phyloP scores from a whole-genome alignment of 768 basidiomycete species.

The Serendipita indica region DNA sequence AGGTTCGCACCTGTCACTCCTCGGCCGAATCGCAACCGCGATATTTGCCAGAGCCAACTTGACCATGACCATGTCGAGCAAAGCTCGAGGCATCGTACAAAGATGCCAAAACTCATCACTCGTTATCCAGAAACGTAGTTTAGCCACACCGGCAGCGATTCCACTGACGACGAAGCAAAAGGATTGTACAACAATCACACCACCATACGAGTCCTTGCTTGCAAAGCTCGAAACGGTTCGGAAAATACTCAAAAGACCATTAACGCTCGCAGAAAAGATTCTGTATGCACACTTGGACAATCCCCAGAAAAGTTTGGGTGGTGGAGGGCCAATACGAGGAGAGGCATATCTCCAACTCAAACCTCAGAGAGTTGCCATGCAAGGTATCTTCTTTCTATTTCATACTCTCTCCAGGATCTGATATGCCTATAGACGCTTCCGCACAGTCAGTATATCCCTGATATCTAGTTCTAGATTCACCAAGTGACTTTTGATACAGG shows the following conservation, averaged over 20 bases:
- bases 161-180: too few species aligned
- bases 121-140: too few species aligned
- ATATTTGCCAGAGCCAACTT: too few species aligned
- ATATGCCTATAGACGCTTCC: constrained; percentile 49
- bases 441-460: constrained; percentile 49
- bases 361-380: constrained; percentile 95
- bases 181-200: constrained; percentile 61
- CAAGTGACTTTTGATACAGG: constrained; percentile 25
- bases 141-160: too few species aligned
- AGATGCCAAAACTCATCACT: too few species aligned
- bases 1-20: too few species aligned
- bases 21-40: too few species aligned
- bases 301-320: constrained; percentile 52
- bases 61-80: too few species aligned
- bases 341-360: constrained; percentile 78
- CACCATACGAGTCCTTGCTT: constrained; percentile 63
- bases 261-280: constrained; percentile 96
- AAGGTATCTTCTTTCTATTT: constrained; percentile 22
- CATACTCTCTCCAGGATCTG: not conserved
- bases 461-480: not conserved
- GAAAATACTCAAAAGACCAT: constrained; percentile 52
- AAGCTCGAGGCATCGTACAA: too few species aligned
- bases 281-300: constrained; percentile 83
- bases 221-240: constrained; percentile 57
- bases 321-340: constrained; percentile 59